A percentile compares a stretch with the other conserved stretches of the same genome.
Conservation (phyloP, 2,329 filamentous ascomycete genomes). For the Fulvia fulva region DNA sequence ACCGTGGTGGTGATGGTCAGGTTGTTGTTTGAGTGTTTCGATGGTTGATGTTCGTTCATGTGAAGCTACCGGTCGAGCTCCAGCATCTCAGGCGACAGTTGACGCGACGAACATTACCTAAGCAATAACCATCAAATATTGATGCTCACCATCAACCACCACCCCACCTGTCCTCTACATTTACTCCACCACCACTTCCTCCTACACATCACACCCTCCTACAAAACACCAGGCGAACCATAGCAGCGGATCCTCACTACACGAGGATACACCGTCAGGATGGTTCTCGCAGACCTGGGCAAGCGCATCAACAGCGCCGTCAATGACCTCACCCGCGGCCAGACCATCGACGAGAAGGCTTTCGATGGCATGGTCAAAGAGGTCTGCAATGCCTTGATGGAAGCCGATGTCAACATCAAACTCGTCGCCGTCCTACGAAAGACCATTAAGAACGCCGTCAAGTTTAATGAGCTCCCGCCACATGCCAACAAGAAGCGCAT, state of each 20-base stretch:
- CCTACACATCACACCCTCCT: neutral
- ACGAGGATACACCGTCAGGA: conserved; percentile 38
- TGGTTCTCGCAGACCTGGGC: conserved; percentile 98
- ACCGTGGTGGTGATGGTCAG: neutral
- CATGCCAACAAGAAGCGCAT: conserved; percentile 97
- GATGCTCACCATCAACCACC: neutral
- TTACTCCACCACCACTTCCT: neutral
- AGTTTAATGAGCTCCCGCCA: conserved; percentile 87
- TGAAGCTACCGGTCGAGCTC: conserved; percentile 1
- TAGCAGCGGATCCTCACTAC: neutral
- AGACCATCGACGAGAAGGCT: conserved; percentile 95
- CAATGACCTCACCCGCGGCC: conserved; percentile 84
- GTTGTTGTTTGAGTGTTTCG: neutral
- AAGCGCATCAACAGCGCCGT: conserved; percentile 98
- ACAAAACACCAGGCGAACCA: neutral
- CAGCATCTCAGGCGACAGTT: neutral
- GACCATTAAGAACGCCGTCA: conserved; percentile 84
- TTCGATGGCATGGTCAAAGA: conserved; percentile 99
- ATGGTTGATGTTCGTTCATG: neutral
- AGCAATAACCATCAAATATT: neutral
- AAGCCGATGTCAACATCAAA: conserved; percentile 95
- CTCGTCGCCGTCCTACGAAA: conserved; percentile 88
- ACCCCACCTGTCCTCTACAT: neutral
- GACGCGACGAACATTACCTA: neutral
- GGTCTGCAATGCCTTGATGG: conserved; percentile 90